These are phyloP conservation scores for Fusarium sp. DNA, from an alignment of 2,329 filamentous ascomycete species.

Conservation along the genomic window DNA sequence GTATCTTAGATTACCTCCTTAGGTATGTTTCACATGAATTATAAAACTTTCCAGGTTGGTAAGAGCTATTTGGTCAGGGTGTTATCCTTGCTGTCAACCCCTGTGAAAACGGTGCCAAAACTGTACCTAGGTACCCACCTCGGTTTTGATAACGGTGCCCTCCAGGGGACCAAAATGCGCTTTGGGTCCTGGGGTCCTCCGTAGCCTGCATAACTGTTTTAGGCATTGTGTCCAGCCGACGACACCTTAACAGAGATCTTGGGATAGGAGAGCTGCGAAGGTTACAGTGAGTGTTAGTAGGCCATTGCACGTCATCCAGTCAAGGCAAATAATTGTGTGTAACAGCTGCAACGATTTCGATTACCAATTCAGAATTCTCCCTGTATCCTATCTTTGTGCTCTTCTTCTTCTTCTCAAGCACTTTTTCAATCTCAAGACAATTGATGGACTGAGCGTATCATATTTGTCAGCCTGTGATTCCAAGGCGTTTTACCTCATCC, in stretches of 20 bases:
- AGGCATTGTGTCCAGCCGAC: too few relatives aligned
- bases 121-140: too few relatives aligned
- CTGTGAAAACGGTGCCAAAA: neutral
- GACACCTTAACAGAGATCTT: conserved; percentile 10
- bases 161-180: neutral
- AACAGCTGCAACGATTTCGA: neutral
- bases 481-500: conserved; percentile 28
- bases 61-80: too few relatives aligned
- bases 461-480: conserved; percentile 35
- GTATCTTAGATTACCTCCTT: too few relatives aligned
- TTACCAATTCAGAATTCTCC: neutral
- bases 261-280: neutral
- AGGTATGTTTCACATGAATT: too few relatives aligned
- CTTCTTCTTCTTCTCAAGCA: neutral
- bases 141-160: too few relatives aligned
- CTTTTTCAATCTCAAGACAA: neutral
- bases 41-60: too few relatives aligned
- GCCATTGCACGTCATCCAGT: neutral
- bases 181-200: neutral
- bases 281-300: conserved; percentile 1
- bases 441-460: neutral
- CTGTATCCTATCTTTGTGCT: neutral
- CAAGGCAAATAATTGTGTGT: neutral
- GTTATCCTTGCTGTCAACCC: too few relatives aligned
- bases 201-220: neutral